Evolutionary conservation across 306 rosid species (phyloP), one percentile per base, ranked within the genome.

Genomic region (Dalbergia cultrata): DNA sequence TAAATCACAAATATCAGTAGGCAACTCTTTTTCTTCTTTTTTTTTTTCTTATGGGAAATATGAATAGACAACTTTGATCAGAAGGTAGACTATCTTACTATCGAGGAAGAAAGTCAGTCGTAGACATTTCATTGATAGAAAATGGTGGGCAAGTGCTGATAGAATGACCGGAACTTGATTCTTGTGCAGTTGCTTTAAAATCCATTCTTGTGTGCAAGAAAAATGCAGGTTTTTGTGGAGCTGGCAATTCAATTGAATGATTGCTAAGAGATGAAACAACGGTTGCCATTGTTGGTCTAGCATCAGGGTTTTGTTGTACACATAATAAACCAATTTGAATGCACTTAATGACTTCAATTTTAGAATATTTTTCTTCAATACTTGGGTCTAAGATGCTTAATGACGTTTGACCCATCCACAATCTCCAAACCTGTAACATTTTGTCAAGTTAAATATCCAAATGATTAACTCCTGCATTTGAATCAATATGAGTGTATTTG

Each of bases 321-420:
- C 90, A 83, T 11, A 85, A 66, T 74, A 89, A 86, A 34, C 88
- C 89, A 11, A 89, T 75, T 0, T 85, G 78, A 21, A 87, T 80
- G 34, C 89, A 85, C 33, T 31, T 63, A 5, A 78, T 16, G 7
- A 76, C 82, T 67, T 89, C 88, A 0, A 3, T 57, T 8, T 34
- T 7, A 2, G 5, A 64, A 76, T 43, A 67, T 0, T 17, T 9
- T 52, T 67, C 85, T 72, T 41, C 58, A 26, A 89, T 59, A 59
- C 10, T 53, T 9, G 81, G 74, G 47, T 87, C 88, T 64, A 89
- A 67, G 22, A 87, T 76, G 47, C 76, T 69, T 49, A 69, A 2
- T 26, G 72, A 50, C 50, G 52, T 81, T 67, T 80, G 74, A 2
- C 81, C 77, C 16, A 26, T 76, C 91, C 89, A 87, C 0, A 80